Percentiles rank a stretch among this genome's conserved stretches.
Conservation (phyloP, 163 green algal genomes). For the Coccomyxa subellipsoidea region DNA sequence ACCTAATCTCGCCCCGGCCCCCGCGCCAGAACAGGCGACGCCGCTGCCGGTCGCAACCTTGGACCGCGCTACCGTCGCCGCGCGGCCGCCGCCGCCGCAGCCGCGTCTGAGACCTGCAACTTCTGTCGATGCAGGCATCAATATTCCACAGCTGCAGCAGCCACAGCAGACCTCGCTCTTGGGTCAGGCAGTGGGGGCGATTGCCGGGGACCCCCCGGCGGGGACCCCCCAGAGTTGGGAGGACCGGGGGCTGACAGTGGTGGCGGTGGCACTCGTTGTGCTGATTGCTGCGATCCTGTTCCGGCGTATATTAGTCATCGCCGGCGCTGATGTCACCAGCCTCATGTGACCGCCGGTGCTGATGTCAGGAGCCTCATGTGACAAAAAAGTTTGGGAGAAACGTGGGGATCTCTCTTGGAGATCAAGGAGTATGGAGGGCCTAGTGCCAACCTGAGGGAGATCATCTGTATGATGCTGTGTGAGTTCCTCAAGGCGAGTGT, state of each 20-base stretch:
- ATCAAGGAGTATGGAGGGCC: too few relatives aligned
- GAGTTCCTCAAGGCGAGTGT: too few relatives aligned
- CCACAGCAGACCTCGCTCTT: not conserved
- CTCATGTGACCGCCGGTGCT: not conserved
- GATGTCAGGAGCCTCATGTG: not conserved
- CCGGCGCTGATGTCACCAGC: slow-evolving; percentile 1
- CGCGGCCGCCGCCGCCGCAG: too few relatives aligned
- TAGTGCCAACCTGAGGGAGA: too few relatives aligned
- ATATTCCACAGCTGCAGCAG: not conserved
- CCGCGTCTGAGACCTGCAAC: too few relatives aligned
- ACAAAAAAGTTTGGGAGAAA: too few relatives aligned
- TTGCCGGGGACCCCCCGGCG: not conserved
- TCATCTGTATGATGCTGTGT: too few relatives aligned
- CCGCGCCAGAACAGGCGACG: too few relatives aligned
- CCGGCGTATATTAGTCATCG: not conserved
- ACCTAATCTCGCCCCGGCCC: too few relatives aligned
- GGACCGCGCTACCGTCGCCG: too few relatives aligned
- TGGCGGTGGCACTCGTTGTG: slow-evolving; percentile 40
- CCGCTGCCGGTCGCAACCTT: too few relatives aligned
- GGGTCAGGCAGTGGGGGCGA: not conserved
- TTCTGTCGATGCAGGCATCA: not conserved
- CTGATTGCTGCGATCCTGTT: slow-evolving; percentile 49
- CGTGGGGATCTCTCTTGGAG: too few relatives aligned
- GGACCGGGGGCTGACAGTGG: slow-evolving; percentile 34
- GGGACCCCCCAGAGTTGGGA: not conserved